These are phyloP conservation scores for Termitomyces sp. DNA, from an alignment of 768 basidiomycete genomes.

Conservation along the genomic window DNA sequence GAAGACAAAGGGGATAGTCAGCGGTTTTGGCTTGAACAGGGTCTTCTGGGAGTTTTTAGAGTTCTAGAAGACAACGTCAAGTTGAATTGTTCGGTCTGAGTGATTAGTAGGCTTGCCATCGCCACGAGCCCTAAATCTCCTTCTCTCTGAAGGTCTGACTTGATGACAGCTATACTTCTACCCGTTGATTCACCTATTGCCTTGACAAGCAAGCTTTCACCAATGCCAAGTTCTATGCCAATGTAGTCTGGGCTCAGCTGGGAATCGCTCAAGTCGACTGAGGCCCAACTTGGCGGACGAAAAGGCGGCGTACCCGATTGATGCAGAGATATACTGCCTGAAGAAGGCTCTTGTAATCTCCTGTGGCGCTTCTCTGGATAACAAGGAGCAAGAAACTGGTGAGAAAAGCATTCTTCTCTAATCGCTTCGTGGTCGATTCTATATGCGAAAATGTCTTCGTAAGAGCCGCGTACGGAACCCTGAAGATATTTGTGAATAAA, in stretches of 20 bases:
- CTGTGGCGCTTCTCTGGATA: slow-evolving; percentile 76
- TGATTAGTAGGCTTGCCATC: slow-evolving; percentile 50
- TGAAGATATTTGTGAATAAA: slow-evolving; percentile 22
- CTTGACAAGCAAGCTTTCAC: slow-evolving; percentile 90
- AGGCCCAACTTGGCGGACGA: neutral
- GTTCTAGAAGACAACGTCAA: slow-evolving; percentile 43
- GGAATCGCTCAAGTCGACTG: slow-evolving; percentile 4
- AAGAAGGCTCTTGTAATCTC: slow-evolving; percentile 69
- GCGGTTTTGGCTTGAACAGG: slow-evolving; percentile 87
- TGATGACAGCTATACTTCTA: slow-evolving; percentile 75
- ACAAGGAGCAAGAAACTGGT: slow-evolving; percentile 88
- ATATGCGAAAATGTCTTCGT: slow-evolving; percentile 85
- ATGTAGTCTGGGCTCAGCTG: slow-evolving; percentile 94
- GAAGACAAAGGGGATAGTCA: slow-evolving; percentile 89
- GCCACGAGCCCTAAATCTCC: slow-evolving; percentile 96
- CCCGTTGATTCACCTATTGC: slow-evolving; percentile 95
- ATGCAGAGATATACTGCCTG: slow-evolving; percentile 95
- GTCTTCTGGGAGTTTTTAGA: slow-evolving; percentile 93
- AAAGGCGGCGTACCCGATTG: slow-evolving; percentile 63
- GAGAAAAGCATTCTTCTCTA: slow-evolving; percentile 87
- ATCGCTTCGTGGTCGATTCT: slow-evolving; percentile 90
- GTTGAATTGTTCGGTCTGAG: neutral
- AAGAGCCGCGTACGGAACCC: slow-evolving; percentile 92
- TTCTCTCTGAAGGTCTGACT: slow-evolving; percentile 89
- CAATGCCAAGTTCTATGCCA: slow-evolving; percentile 93